Evolutionary conservation across 331 rosid genomes (phyloP).

Genomic region (Rosa hybrid): DNA sequence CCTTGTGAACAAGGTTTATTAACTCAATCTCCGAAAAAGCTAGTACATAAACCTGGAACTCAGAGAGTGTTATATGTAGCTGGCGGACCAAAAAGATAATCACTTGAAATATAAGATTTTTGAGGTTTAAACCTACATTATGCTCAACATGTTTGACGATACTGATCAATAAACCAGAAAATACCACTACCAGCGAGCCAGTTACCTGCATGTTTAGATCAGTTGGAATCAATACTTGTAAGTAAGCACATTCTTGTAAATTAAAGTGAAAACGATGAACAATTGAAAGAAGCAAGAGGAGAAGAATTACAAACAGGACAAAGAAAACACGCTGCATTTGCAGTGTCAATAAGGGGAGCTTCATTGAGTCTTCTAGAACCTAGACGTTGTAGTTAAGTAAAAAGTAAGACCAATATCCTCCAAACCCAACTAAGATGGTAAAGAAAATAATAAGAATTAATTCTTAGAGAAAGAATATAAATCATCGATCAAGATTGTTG

Average conservation of each 20-base stretch:
- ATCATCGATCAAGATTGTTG: neutral
- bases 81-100: too few species aligned
- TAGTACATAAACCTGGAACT: constrained; percentile 56
- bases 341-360: constrained; percentile 7
- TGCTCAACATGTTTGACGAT: constrained; percentile 32
- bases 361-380: constrained; percentile 3
- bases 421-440: neutral
- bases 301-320: constrained; percentile 21
- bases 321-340: constrained; percentile 16
- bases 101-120: too few species aligned
- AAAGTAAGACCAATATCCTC: neutral
- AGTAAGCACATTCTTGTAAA: neutral
- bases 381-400: neutral
- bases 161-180: constrained; percentile 29
- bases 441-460: neutral
- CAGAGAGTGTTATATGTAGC: neutral
- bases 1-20: constrained; percentile 24
- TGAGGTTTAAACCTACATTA: neutral
- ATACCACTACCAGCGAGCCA: constrained; percentile 24
- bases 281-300: too few species aligned
- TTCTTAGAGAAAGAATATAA: too few species aligned
- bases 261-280: neutral
- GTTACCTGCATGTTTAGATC: constrained; percentile 36
- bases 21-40: constrained; percentile 39
- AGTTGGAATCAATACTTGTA: neutral